Evolutionary conservation across 2,329 filamentous ascomycete species (phyloP), one percentile per base, ranked within the genome.

Genomic region (Phaeophleospora eucalypticola): DNA sequence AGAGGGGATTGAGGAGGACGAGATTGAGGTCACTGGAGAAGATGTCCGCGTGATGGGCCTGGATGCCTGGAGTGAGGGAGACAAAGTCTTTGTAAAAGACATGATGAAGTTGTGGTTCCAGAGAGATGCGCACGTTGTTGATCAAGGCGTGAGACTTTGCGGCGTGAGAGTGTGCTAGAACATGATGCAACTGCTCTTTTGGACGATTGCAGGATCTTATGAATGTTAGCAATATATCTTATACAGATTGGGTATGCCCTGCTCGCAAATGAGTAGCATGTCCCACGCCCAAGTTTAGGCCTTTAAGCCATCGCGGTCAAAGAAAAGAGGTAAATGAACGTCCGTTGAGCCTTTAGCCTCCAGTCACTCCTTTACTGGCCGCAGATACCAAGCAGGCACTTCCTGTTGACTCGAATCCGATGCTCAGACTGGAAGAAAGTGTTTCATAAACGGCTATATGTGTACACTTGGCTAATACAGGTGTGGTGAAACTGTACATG

Each of bases 141-240:
- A 87, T n/a, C 89, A 85, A 58, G 86, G 86, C 3, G 70, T 89
- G 42, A 73, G 79, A 60, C 79, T 90, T 24, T 88, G 84, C 61
- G 62, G 62, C 8, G 42, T 64, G 19, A 51, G 52, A 35, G 49
- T 65, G 3, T 64, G 61, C 43, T 65, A 38, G 46, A 32, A 19
- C 24, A 14, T 15, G 34, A 36, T 8, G 16, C 7, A 7, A 29
- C n/a, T n/a, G n/a, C n/a, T n/a, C n/a, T 32, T n/a, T 32, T 8
- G 27, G n/a, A 32, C 27, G 27, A 32, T 8, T 32, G n/a, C n/a
- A n/a, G n/a, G n/a, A n/a, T n/a, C n/a, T n/a, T n/a, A n/a, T n/a
- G n/a, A n/a, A n/a, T n/a, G n/a, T n/a, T n/a, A n/a, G n/a, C n/a
- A 32, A 32, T 32, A 32, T n/a, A 32, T 8, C 8, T n/a, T 32